phyloP scores from a whole-genome alignment of 2,329 filamentous ascomycete species.

The Camptophora hylomeconis region DNA sequence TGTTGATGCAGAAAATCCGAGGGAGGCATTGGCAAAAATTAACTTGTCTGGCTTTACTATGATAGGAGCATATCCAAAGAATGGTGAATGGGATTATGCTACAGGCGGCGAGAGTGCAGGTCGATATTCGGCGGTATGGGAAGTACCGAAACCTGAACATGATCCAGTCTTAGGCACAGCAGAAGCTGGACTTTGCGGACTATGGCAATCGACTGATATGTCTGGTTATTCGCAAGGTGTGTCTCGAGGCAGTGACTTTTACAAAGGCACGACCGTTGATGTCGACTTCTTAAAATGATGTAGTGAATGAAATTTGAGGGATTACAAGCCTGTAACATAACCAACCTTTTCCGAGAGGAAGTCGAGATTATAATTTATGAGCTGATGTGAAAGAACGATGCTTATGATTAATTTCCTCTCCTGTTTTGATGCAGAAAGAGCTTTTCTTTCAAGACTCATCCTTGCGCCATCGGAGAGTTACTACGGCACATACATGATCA shows the following conservation, averaged over 20 bases:
- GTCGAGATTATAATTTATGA: too few species aligned
- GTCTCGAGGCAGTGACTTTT: background rate
- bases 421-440: too few species aligned
- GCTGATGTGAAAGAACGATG: too few species aligned
- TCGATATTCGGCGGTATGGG: conserved; percentile 32
- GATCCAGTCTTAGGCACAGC: conserved; percentile 36
- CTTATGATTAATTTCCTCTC: too few species aligned
- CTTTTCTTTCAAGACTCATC: too few species aligned
- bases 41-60: conserved; percentile 37
- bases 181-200: conserved; percentile 24
- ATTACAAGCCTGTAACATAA: too few species aligned
- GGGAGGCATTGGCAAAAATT: conserved; percentile 24
- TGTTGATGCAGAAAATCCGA: conserved; percentile 22
- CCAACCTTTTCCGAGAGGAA: too few species aligned
- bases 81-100: conserved; percentile 37
- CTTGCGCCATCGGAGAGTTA: too few species aligned
- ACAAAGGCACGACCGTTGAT: background rate
- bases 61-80: conserved; percentile 43
- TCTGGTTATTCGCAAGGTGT: background rate
- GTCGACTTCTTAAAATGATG: conserved; percentile 1
- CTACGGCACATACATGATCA: too few species aligned
- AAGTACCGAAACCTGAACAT: conserved; percentile 28
- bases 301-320: too few species aligned
- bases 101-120: conserved; percentile 32
- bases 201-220: conserved; percentile 20